Conservation (phyloP, 768 basidiomycete genomes). For the Dentipellis sp. region DNA sequence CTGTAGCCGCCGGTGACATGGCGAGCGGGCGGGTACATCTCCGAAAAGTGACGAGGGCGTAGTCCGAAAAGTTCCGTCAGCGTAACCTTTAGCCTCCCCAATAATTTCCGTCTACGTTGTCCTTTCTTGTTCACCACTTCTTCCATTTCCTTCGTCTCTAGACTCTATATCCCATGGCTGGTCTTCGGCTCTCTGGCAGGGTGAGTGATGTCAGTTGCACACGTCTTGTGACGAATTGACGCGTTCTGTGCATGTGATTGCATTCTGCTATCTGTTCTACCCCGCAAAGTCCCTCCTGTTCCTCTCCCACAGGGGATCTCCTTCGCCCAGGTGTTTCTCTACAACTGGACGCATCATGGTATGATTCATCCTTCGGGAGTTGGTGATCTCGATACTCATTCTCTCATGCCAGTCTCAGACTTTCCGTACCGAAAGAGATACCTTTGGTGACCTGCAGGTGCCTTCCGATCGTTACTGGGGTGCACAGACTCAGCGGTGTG, state of each 20-base stretch:
- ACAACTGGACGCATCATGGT: constrained; percentile 29
- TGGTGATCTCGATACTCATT: no score
- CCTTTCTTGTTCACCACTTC: no score
- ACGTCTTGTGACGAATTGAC: background rate
- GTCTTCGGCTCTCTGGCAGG: constrained; percentile 12
- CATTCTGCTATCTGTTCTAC: background rate
- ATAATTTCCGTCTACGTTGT: no score
- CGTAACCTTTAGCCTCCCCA: background rate
- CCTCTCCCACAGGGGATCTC: background rate
- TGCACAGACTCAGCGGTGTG: constrained; percentile 90
- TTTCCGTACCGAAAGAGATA: constrained; percentile 81
- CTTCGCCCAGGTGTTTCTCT: constrained; percentile 20
- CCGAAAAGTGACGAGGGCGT: background rate
- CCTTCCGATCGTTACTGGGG: constrained; percentile 92
- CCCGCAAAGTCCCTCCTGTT: background rate
- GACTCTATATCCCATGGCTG: constrained; percentile 17
- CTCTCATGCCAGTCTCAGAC: constrained; percentile 19
- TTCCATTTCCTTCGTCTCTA: no score
- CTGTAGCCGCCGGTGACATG: no score
- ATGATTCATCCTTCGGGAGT: background rate
- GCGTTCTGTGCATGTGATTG: constrained; percentile 24
- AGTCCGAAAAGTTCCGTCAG: background rate
- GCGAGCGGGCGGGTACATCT: no score
- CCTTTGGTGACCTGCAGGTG: constrained; percentile 92
- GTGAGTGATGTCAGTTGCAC: background rate